Percentiles rank a stretch among this genome's conserved stretches.
Evolutionary conservation across 176 grass and related monocot genomes (phyloP).

Genomic region (Dactylis glomerata): DNA sequence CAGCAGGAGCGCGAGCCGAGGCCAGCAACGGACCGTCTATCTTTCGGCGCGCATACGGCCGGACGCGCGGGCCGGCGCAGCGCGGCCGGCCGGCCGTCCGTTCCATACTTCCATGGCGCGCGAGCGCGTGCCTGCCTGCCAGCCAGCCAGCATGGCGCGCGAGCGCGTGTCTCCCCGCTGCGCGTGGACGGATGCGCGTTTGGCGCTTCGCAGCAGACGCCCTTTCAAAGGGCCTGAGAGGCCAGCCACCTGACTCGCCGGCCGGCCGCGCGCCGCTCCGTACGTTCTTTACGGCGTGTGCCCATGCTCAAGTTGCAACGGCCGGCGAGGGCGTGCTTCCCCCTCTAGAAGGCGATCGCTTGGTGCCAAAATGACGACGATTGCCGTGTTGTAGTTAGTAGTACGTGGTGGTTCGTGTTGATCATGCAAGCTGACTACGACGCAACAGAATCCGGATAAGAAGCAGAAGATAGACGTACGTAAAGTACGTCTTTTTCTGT

Average conservation of each 20-base stretch:
- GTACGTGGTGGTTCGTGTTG: background rate
- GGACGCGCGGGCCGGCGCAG: background rate
- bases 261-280: background rate
- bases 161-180: background rate
- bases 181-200: background rate
- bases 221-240: background rate
- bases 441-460: background rate
- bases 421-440: background rate
- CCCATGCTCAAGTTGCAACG: background rate
- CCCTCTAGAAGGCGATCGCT: background rate
- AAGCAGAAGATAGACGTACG: too few relatives aligned
- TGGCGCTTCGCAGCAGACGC: background rate
- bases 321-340: background rate
- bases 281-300: background rate
- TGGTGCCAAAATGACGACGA: background rate
- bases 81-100: background rate
- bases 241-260: background rate
- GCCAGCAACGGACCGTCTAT: too few relatives aligned
- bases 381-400: background rate
- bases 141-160: background rate
- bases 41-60: background rate
- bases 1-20: too few relatives aligned
- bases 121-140: background rate
- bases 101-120: background rate
- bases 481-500: background rate